Base-by-base conservation (phyloP, 2,329 filamentous ascomycete species). In the Coniochaeta sp. region DNA sequence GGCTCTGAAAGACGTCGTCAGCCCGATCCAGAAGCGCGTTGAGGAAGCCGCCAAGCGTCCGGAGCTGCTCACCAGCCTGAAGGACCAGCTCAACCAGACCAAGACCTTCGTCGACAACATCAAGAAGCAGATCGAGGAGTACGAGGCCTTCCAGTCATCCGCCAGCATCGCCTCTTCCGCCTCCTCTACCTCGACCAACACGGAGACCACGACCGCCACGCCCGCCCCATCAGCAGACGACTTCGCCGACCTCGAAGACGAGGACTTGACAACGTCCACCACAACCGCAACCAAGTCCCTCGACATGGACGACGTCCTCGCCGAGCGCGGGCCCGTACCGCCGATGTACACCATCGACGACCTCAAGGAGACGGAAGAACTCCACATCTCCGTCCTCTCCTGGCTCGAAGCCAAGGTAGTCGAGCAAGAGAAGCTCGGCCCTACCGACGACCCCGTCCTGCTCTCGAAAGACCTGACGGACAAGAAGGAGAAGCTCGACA, bases 191-290 rank as follows among this genome's bases (percentile, higher is more conserved):
- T 64, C 58, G 40, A 61, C 63, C 6, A 55, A 57, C 20, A 62
- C 60, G 55, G 62, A 64, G 40, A 67, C 60, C 48, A 65, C 60
- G 32, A 65, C 67, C 1, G 53, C 74, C 16, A 70, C 75, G 1
- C 64, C 78, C 5, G 71, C 78, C 14, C 71, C 77, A 1, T 66
- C 78, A 1, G 67, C 75, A 10, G 75, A 73, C 33, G 80, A 82
- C 3, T 83, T 89, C 61, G 88, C 84, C 30, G 87, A 83, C n/a
- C 80, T 94, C 1, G 91, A 95, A 56, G 89, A 94, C 49, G 86
- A 89, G 20, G 69, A 73, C 1, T 60, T 65, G 28, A 64, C 59
- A 30, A 63, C 61, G 9, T 64, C 66, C 18, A 60, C 65, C 4
- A n/a, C n/a, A n/a, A n/a, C n/a, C n/a, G n/a, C n/a, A 4, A 64